Evolutionary conservation across 352 stramenopile genomes (phyloP).

Genomic region (Elongisporangium anandrum): DNA sequence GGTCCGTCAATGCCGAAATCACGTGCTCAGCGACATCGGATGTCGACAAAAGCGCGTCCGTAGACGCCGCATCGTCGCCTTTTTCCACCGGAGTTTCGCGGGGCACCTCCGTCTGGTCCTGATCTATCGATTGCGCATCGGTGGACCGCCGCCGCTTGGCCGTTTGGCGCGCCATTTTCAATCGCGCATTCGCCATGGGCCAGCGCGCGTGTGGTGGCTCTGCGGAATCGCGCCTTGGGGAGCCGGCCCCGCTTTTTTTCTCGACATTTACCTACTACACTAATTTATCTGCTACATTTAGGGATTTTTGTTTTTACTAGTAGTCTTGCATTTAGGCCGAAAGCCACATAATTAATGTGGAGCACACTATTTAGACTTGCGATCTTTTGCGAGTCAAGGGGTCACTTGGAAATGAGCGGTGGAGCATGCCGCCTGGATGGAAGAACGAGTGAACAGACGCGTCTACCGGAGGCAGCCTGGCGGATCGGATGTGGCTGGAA

Average conservation of each 20-base stretch:
- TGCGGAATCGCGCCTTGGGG: conserved; percentile 1
- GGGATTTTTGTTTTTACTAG: not conserved
- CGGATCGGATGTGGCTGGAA: not conserved
- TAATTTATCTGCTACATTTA: not conserved
- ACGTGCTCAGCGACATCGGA: conserved; percentile 18
- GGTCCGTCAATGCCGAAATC: conserved; percentile 27
- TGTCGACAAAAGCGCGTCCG: conserved; percentile 10
- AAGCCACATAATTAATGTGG: no score
- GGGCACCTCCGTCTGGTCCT: conserved; percentile 22
- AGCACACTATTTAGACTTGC: not conserved
- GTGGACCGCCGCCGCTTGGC: conserved; percentile 19
- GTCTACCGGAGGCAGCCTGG: not conserved
- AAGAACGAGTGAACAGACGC: not conserved
- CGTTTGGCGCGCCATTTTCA: conserved; percentile 50
- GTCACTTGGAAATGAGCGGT: not conserved
- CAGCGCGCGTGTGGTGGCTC: not conserved
- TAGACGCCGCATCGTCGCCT: conserved; percentile 9
- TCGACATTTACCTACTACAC: not conserved
- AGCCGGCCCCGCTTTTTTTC: not conserved
- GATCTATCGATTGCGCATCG: conserved; percentile 16
- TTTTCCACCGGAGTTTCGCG: conserved; percentile 6
- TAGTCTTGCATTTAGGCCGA: no score
- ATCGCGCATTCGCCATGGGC: conserved; percentile 68
- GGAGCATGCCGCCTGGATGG: not conserved
- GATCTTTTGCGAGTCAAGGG: not conserved